These are phyloP conservation scores for Diphasiastrum complanatum DNA, from an alignment of 83 land plant genomes.

Conservation along the genomic window DNA sequence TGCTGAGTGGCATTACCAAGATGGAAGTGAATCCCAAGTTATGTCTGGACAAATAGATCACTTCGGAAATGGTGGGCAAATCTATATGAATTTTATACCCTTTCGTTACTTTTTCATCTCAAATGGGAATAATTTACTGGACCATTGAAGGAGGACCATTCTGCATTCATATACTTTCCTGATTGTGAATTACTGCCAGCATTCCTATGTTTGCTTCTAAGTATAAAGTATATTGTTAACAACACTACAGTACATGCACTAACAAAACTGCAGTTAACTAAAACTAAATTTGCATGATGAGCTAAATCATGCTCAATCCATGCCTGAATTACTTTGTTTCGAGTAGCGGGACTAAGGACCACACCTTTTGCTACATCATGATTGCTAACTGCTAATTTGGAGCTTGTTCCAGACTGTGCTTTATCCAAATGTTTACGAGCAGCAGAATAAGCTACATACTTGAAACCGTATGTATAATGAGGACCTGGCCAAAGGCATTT, in stretches of 20 bases:
- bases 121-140: too few species aligned
- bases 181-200: too few species aligned
- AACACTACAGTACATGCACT: constrained; percentile 16
- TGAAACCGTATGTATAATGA: constrained; percentile 40
- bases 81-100: too few species aligned
- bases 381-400: constrained; percentile 5
- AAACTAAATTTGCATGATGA: constrained; percentile 26
- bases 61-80: too few species aligned
- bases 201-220: too few species aligned
- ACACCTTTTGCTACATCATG: constrained; percentile 29
- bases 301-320: constrained; percentile 46
- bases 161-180: too few species aligned
- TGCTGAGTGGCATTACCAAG: too few species aligned
- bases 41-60: too few species aligned
- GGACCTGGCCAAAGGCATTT: constrained; percentile 51
- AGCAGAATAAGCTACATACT: constrained; percentile 31
- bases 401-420: constrained; percentile 24
- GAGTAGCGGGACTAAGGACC: constrained; percentile 36
- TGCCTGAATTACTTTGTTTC: constrained; percentile 39
- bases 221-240: too few species aligned
- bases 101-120: too few species aligned
- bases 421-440: constrained; percentile 40
- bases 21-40: too few species aligned
- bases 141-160: too few species aligned
- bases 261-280: constrained; percentile 31